Evolutionary conservation across 2,329 filamentous ascomycete species (phyloP), one percentile per base, ranked within the genome.

Genomic region (Parastagonospora nodorum): DNA sequence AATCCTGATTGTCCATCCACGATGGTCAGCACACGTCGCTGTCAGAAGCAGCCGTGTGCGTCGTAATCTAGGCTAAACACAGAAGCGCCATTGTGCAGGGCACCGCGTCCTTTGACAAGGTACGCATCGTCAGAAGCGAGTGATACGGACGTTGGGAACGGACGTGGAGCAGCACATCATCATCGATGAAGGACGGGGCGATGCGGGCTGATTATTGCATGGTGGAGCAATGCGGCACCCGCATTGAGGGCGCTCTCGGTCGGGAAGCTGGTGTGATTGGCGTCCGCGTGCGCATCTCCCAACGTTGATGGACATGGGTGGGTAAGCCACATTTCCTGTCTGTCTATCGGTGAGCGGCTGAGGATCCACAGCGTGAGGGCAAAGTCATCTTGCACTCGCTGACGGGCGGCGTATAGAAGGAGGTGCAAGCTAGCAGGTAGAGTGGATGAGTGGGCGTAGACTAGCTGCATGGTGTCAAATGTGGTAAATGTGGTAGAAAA

Each of bases 11-110:
- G 48, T 52, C 50, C 45, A 45, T 57, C 42, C 47, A 49, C 37
- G 31, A 45, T 33, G 43, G 50, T 55, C 33, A 58, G 55, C 55
- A 10, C 33, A 31, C 41, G 43, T 38, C 33, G 44, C 42, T 46
- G 46, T 35, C 51, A 46, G 28, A 35, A 28, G 44, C 37, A 40
- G 41, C 45, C 46, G 45, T 53, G 45, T 50, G 55, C 42, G 48
- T 51, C 47, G 50, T 41, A 65, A 63, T 68, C 61, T 68, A 66
- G 60, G 55, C 61, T 55, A 66, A 60, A 66, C 64, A 51, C 44
- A 53, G 40, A 33, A 38, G 41, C 47, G 44, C 27, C 45, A 32
- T 16, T 16, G 9, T 16, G 35, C 29, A 43, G 12, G 28, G 50
- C 48, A 46, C 45, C 44, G 45, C 54, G 44, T 41, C 33, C 46